Evolutionary conservation across 2,329 filamentous ascomycete species (phyloP).

Genomic region (Aspergillus hortae): DNA sequence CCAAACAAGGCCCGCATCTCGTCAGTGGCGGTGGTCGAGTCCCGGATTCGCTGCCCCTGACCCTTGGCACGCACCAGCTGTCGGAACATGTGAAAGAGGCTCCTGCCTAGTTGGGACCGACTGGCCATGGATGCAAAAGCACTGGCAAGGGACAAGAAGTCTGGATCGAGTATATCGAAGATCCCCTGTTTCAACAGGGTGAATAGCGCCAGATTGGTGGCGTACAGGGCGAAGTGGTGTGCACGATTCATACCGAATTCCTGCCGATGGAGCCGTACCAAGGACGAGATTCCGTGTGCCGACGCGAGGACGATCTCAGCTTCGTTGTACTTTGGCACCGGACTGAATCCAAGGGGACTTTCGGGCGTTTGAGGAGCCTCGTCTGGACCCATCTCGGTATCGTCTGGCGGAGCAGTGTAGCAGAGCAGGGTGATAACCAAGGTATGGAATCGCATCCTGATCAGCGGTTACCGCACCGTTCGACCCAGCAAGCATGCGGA

Average conservation of each 20-base stretch:
- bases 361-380: slow-evolving; percentile 27
- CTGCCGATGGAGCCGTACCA: slow-evolving; percentile 28
- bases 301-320: slow-evolving; percentile 25
- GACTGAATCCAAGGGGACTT: slow-evolving; percentile 20
- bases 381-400: slow-evolving; percentile 10
- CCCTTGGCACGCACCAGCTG: slow-evolving; percentile 29
- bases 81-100: slow-evolving; percentile 35
- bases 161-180: slow-evolving; percentile 32
- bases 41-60: slow-evolving; percentile 27
- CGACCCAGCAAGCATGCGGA: neutral
- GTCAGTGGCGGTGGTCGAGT: slow-evolving; percentile 20
- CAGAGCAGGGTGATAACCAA: slow-evolving; percentile 35
- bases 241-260: slow-evolving; percentile 34
- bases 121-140: slow-evolving; percentile 32
- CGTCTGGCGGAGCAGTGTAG: slow-evolving; percentile 19
- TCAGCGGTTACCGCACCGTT: neutral
- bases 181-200: slow-evolving; percentile 25
- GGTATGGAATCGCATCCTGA: slow-evolving; percentile 35
- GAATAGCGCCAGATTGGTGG: slow-evolving; percentile 37
- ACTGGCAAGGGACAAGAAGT: slow-evolving; percentile 33
- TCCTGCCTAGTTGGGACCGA: slow-evolving; percentile 30
- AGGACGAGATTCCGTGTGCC: slow-evolving; percentile 27
- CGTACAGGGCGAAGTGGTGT: slow-evolving; percentile 37
- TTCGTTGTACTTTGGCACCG: slow-evolving; percentile 17
- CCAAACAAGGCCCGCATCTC: slow-evolving; percentile 33